These are phyloP conservation scores for Rhizopogon rudus DNA, from an alignment of 768 basidiomycete species.

Conservation along the genomic window DNA sequence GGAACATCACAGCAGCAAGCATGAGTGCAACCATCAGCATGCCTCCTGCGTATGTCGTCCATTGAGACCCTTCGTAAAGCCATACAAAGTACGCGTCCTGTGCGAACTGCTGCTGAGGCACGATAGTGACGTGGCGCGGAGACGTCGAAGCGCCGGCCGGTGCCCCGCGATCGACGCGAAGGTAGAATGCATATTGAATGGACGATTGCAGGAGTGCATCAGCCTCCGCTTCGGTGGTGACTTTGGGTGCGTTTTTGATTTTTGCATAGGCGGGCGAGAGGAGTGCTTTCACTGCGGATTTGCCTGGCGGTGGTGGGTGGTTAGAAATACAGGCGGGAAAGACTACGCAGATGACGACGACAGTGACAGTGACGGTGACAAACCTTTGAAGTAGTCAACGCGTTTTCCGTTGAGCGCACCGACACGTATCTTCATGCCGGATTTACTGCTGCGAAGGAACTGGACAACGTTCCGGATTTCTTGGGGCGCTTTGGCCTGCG, in stretches of 20 bases:
- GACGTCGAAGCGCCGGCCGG: constrained; percentile 44
- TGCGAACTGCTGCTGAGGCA: constrained; percentile 75
- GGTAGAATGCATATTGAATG: constrained; percentile 86
- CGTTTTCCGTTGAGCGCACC: constrained; percentile 94
- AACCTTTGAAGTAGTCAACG: constrained; percentile 97
- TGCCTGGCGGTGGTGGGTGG: constrained; percentile 48
- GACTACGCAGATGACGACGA: no score
- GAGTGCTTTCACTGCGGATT: constrained; percentile 88
- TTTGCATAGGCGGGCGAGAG: constrained; percentile 91
- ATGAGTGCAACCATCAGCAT: constrained; percentile 89
- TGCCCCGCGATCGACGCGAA: constrained; percentile 80
- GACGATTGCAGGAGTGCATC: constrained; percentile 57
- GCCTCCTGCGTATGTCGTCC: constrained; percentile 89
- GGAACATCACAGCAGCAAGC: constrained; percentile 98
- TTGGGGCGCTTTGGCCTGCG: constrained; percentile 74
- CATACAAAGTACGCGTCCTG: constrained; percentile 88
- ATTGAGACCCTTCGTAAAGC: constrained; percentile 94
- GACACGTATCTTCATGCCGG: constrained; percentile 84
- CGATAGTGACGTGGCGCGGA: constrained; percentile 69
- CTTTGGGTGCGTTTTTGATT: constrained; percentile 70
- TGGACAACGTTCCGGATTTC: constrained; percentile 80
- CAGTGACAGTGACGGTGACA: constrained; percentile 9
- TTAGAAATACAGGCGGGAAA: neutral
- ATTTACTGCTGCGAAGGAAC: constrained; percentile 80
- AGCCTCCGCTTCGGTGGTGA: constrained; percentile 76